Evolutionary conservation across 83 land plant genomes (phyloP), one percentile per base, ranked within the genome.

Genomic region (Picea mariana): DNA sequence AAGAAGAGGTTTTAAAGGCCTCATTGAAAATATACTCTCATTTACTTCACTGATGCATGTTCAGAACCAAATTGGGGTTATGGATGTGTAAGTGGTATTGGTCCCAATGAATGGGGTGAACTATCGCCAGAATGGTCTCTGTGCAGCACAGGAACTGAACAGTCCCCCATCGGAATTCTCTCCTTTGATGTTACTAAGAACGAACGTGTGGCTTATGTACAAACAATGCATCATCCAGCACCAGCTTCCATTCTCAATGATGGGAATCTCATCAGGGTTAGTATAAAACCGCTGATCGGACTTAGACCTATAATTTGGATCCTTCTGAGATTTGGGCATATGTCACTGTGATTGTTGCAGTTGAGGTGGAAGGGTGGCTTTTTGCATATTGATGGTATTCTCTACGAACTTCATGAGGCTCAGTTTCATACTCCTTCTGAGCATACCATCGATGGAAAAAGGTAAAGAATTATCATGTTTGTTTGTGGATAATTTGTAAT

Each of bases 361-460:
- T 23, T 75, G 77, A 42, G 40, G 58, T 75, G 59, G 78, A 21
- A 42, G 77, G 77, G 77, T 20, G 77, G 58, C 77, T 75, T 47
- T 47, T n/a, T 75, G 23, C 77, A 38, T 47, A 17, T n/a, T 75
- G 23, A 44, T 44, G 59, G 58, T 9, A 44, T 21, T 75, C 59
- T 75, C 4, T 47, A 75, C 40, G 58, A 75, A 3, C 78, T 75
- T 42, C 42, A 44, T 75, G 78, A 75, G 78, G 40, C 16, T 6
- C 16, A 44, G 27, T 75, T 75, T 44, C 78, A 75, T 49, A 75
- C 78, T 38, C 78, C 78, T n/a, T 75, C 78, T 9, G 78, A 75
- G 59, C 78, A 75, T 49, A n/a, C 78, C 26, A 75, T 75, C 21
- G 15, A 75, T 75, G 78, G 78, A 23, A 75, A 47, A 75, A 75